phyloP scores from a whole-genome alignment of 73 alveolate species.

The Paraurostyla sp. region DNA sequence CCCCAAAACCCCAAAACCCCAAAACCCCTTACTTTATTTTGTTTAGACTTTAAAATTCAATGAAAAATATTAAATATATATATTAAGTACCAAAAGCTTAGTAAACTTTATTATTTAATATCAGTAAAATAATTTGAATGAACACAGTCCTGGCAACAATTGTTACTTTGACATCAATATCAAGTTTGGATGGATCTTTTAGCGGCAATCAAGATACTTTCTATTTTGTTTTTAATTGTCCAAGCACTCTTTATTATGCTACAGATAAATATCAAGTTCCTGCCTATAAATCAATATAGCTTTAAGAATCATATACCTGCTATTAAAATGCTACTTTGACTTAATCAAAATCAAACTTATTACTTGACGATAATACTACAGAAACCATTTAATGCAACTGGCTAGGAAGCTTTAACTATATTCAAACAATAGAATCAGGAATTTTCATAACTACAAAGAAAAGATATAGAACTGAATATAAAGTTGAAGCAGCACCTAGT shows the following conservation, averaged over 20 bases:
- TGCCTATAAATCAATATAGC: not conserved
- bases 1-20: no score
- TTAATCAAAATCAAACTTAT: no score
- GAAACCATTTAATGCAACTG: not conserved
- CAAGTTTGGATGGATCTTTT: not conserved
- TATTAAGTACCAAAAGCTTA: no score
- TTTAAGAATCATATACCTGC: not conserved
- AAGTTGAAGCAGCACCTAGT: not conserved
- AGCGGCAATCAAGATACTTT: not conserved
- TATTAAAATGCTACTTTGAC: not conserved
- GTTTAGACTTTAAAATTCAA: no score
- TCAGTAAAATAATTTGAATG: no score
- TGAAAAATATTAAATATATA: no score
- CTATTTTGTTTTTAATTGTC: not conserved
- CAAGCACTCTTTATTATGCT: not conserved
- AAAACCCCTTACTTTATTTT: no score
- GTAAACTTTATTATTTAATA: no score
- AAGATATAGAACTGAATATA: not conserved
- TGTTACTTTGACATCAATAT: not conserved
- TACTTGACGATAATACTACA: not conserved
- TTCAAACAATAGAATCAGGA: no score
- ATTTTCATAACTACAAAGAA: no score
- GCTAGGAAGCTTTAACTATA: not conserved
- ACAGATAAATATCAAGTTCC: not conserved
- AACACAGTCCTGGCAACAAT: no score